These are phyloP conservation scores for Trichoderma sp. DNA, from an alignment of 2,329 filamentous ascomycete genomes.

Conservation along the genomic window DNA sequence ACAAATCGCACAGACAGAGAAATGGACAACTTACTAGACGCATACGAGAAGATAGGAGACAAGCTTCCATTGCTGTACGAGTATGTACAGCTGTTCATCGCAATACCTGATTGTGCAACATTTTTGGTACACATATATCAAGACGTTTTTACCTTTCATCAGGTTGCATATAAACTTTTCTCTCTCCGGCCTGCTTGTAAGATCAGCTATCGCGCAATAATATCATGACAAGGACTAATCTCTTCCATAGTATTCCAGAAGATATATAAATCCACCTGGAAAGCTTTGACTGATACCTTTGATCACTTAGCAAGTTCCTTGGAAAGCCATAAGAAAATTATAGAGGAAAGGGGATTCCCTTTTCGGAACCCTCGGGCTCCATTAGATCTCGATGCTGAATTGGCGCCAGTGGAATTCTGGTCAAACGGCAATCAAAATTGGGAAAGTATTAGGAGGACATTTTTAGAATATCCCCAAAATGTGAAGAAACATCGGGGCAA, in stretches of 20 bases:
- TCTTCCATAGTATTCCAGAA: not conserved
- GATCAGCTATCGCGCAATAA: accelerated
- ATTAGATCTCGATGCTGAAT: not conserved
- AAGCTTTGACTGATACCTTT: not conserved
- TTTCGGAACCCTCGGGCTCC: not conserved
- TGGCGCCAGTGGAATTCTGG: too few relatives aligned
- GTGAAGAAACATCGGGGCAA: not conserved
- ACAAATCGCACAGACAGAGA: not conserved
- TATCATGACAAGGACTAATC: not conserved
- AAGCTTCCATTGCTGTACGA: not conserved
- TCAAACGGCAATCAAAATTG: not conserved
- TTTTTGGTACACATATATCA: not conserved
- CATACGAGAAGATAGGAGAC: not conserved
- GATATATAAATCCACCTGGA: conserved; percentile 1
- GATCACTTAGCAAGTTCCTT: not conserved
- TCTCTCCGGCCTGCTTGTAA: not conserved
- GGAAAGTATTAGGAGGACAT: not conserved
- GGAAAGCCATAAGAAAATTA: not conserved
- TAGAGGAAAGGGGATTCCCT: not conserved
- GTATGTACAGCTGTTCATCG: not conserved
- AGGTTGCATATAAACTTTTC: not conserved
- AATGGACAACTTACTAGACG: conserved; percentile 1
- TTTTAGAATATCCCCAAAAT: not conserved
- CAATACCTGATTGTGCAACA: not conserved
- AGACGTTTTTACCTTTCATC: not conserved